Conservation (phyloP, 1,284 basidiomycete genomes). For the Sporisorium iseilematis-ciliati region DNA sequence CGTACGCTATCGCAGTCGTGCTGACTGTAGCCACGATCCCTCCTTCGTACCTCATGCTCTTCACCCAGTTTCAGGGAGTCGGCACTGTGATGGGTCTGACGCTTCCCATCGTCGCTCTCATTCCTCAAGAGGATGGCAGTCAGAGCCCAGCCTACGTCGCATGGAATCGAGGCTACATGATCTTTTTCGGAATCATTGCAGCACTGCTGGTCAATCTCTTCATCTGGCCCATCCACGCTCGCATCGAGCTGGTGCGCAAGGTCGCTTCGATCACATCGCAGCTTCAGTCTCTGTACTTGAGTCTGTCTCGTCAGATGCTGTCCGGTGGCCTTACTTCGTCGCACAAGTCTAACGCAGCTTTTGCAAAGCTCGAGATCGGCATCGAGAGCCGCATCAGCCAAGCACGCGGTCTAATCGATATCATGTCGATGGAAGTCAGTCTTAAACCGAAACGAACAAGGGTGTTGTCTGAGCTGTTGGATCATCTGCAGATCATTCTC, state of each 20-base stretch:
- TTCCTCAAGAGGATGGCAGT: constrained; percentile 67
- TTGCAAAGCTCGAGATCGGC: constrained; percentile 60
- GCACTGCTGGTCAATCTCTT: constrained; percentile 62
- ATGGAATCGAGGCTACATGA: constrained; percentile 62
- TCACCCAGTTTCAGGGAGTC: constrained; percentile 66
- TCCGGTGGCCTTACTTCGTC: constrained; percentile 39
- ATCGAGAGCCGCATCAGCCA: constrained; percentile 67
- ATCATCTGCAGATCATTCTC: constrained; percentile 69
- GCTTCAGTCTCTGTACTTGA: constrained; percentile 60
- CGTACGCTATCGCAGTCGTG: constrained; percentile 71
- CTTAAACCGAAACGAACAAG: constrained; percentile 72
- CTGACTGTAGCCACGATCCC: constrained; percentile 69
- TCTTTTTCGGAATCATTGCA: constrained; percentile 62
- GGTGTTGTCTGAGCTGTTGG: constrained; percentile 70
- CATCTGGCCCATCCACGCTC: constrained; percentile 65
- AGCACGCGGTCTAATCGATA: constrained; percentile 69
- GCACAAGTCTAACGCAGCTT: constrained; percentile 39
- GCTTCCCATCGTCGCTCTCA: constrained; percentile 68
- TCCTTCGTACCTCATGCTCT: constrained; percentile 70
- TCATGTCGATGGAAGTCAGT: constrained; percentile 70
- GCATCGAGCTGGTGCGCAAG: constrained; percentile 52
- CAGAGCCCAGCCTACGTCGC: constrained; percentile 49
- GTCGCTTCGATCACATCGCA: constrained; percentile 44
- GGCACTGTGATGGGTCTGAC: constrained; percentile 71
- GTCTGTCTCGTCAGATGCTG: constrained; percentile 62